Percentiles rank a stretch among this genome's conserved stretches.
phyloP scores from a whole-genome alignment of 768 basidiomycete species.

The Suillus decipiens region DNA sequence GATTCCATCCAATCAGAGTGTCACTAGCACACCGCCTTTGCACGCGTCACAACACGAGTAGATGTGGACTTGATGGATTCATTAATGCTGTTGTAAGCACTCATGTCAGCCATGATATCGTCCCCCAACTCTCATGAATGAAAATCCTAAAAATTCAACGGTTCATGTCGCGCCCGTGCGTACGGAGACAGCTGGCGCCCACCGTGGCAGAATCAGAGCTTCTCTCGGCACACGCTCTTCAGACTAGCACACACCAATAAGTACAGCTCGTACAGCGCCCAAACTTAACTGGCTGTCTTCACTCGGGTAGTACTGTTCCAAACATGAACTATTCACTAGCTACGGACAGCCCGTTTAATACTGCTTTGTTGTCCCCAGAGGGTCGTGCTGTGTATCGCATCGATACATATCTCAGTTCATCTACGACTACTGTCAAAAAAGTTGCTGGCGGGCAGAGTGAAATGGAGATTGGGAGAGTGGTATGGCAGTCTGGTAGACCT shows the following conservation, averaged over 20 bases:
- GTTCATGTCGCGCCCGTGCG: conserved; percentile 10
- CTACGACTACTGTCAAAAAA: conserved; percentile 25
- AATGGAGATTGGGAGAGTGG: conserved; percentile 28
- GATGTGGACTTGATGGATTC: conserved; percentile 20
- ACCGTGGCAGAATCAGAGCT: conserved; percentile 36
- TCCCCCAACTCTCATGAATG: background rate
- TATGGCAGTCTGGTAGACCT: conserved; percentile 33
- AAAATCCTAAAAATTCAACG: conserved; percentile 2
- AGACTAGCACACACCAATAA: conserved; percentile 14
- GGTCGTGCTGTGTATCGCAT: conserved; percentile 31
- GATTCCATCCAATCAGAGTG: conserved; percentile 24
- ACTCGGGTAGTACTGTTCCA: background rate
- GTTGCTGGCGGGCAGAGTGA: conserved; percentile 26
- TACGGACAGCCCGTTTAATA: conserved; percentile 35
- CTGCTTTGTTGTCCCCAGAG: conserved; percentile 31
- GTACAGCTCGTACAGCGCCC: conserved; percentile 19
- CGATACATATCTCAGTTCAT: conserved; percentile 25
- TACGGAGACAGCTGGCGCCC: conserved; percentile 21
- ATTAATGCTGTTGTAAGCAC: conserved; percentile 3
- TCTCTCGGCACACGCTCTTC: conserved; percentile 31
- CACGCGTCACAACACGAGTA: conserved; percentile 15
- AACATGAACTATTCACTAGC: conserved; percentile 34
- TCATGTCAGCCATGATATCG: background rate
- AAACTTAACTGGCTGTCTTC: background rate
- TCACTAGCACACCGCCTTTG: conserved; percentile 31